Base-by-base conservation (phyloP, 192 early-diverging fungal genomes). In the Dissophora ornata region DNA sequence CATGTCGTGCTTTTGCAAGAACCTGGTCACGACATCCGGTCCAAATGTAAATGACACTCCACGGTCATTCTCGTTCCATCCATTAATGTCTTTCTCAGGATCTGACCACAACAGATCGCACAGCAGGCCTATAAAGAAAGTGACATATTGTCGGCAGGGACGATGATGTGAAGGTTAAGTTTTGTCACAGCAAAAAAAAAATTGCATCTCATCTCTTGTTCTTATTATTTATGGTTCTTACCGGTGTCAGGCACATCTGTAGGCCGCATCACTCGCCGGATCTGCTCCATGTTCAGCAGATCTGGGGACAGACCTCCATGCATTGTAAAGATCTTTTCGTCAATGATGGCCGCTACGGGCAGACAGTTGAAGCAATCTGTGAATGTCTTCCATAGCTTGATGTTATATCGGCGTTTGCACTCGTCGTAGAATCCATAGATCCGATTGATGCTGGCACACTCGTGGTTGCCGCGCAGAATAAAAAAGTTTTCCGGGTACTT, bases 401-500 rank as follows among this genome's bases (percentile, higher is more conserved):
- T 96, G 85, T 97, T 97, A 83, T 97, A 97, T 69, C 97, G 81
- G 74, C 97, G 85, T 77, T 98, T 98, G 84, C 93, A 92, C 80
- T 98, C 97, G 79, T 98, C 93, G 80, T 97, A 98, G 83, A 98
- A 98, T 30, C 97, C 97, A 80, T 98, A 98, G 69, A 98, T 97
- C 63, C 95, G 87, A 82, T 95, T 97, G 80, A 97, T 94, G 75
- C 91, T 93, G 12, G 97, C 97, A 68, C 94, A 95, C 79, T 98
- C 97, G 82, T 98, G 97, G 82, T 98, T 98, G 53, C 97, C 97
- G 71, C 97, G 90, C 59, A 98, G 86, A 74, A 98, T 95, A 84
- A 98, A 98, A 79, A 98, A 98, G 89, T 98, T 98, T 71, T 97
- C 96, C 6, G 96, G 97, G 79, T 95, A 98, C 89, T 98, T 98